Conservation (phyloP, 169 alveolate genomes). For the Plasmodium cynomolgi region DNA sequence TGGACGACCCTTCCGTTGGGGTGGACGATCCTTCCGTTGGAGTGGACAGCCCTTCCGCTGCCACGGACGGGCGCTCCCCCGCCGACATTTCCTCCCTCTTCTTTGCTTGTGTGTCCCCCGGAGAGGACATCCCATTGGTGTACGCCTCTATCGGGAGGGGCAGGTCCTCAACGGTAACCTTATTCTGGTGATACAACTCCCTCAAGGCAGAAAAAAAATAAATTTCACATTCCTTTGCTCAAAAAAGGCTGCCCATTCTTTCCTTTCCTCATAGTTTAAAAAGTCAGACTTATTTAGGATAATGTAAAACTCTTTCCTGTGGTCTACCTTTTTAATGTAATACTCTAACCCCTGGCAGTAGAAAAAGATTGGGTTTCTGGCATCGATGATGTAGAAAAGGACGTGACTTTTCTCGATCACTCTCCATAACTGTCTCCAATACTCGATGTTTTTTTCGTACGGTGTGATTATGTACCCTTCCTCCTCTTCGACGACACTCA, state of each 20-base stretch:
- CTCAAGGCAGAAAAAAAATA: conserved; percentile 93
- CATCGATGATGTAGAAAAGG: conserved; percentile 96
- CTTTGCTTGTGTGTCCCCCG: conserved; percentile 35
- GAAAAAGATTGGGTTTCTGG: conserved; percentile 97
- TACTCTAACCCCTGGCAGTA: conserved; percentile 90
- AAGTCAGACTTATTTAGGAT: conserved; percentile 96
- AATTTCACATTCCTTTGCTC: conserved; percentile 87
- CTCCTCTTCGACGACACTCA: conserved; percentile 89
- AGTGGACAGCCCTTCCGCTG: background rate
- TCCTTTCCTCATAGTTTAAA: conserved; percentile 90
- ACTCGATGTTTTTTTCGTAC: conserved; percentile 98
- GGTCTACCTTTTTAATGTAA: conserved; percentile 92
- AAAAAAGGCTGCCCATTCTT: conserved; percentile 93
- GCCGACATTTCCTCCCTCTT: conserved; percentile 1
- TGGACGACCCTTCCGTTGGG: no score
- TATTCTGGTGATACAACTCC: conserved; percentile 66
- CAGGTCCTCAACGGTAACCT: background rate
- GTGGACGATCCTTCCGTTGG: background rate
- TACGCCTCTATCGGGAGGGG: background rate
- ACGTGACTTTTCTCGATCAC: conserved; percentile 96
- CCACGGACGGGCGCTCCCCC: background rate
- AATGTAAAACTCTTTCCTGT: conserved; percentile 89
- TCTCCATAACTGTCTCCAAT: conserved; percentile 99
- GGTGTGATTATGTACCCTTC: conserved; percentile 96
- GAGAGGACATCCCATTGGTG: background rate